These are phyloP conservation scores for Gentiana dahurica DNA, from an alignment of 257 asterid genomes.

Conservation along the genomic window DNA sequence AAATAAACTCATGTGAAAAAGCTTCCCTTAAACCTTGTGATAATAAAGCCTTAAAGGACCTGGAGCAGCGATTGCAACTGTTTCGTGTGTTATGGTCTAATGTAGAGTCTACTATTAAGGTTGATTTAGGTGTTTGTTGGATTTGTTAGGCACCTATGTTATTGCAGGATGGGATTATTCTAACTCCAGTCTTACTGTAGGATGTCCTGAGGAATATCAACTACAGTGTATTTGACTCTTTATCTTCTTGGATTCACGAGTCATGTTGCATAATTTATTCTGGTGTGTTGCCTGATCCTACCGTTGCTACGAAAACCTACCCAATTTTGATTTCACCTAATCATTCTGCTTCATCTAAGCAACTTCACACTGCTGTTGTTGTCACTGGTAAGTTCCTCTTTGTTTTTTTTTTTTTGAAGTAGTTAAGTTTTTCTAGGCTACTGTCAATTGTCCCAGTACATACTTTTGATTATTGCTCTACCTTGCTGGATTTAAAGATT, in stretches of 20 bases:
- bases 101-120: conserved; percentile 60
- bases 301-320: conserved; percentile 30
- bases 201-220: conserved; percentile 58
- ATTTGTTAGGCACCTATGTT: background rate
- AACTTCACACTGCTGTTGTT: conserved; percentile 65
- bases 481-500: background rate
- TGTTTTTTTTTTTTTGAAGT: conserved; percentile 1
- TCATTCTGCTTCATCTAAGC: conserved; percentile 31
- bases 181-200: conserved; percentile 22
- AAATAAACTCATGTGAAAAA: conserved; percentile 39
- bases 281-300: conserved; percentile 23
- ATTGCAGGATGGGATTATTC: background rate
- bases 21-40: conserved; percentile 9
- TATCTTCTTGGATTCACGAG: conserved; percentile 52
- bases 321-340: conserved; percentile 41
- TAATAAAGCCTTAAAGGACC: conserved; percentile 8
- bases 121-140: background rate
- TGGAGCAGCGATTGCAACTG: conserved; percentile 32
- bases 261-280: conserved; percentile 49
- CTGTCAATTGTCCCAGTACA: background rate
- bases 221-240: conserved; percentile 48
- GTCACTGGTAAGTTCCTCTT: conserved; percentile 55
- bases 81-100: conserved; percentile 54
- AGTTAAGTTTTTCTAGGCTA: background rate
- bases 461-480: background rate